Conservation (phyloP, 768 basidiomycete genomes). For the Phylloporus sp. region DNA sequence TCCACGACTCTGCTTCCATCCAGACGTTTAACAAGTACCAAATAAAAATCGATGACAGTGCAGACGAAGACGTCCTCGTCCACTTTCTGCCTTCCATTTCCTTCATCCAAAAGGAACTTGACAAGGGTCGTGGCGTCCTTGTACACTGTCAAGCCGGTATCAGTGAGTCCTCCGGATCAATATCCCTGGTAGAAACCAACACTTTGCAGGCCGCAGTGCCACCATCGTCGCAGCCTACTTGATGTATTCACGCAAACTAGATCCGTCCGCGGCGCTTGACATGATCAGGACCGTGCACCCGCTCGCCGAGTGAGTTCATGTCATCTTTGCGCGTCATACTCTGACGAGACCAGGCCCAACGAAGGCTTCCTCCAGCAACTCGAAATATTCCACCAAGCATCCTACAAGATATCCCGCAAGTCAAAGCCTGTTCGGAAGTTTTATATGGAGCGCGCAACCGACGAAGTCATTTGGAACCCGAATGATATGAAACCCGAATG, state of each 20-base stretch:
- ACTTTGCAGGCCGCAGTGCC: slow-evolving; percentile 63
- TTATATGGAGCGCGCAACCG: slow-evolving; percentile 72
- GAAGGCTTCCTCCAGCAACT: slow-evolving; percentile 77
- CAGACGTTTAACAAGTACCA: slow-evolving; percentile 77
- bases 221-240: slow-evolving; percentile 86
- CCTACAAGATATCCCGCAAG: slow-evolving; percentile 58
- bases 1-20: no score
- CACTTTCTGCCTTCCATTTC: no score
- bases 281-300: slow-evolving; percentile 65
- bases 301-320: slow-evolving; percentile 54
- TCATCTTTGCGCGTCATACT: not conserved
- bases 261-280: slow-evolving; percentile 58
- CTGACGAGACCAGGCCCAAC: slow-evolving; percentile 62
- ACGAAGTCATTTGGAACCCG: slow-evolving; percentile 78
- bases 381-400: slow-evolving; percentile 68
- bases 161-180: slow-evolving; percentile 46
- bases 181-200: slow-evolving; percentile 1
- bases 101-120: no score
- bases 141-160: slow-evolving; percentile 91
- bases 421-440: slow-evolving; percentile 75
- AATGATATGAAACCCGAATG: slow-evolving; percentile 59
- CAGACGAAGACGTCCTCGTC: slow-evolving; percentile 70
- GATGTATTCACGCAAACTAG: slow-evolving; percentile 64
- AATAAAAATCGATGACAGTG: slow-evolving; percentile 71
- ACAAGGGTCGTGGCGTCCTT: slow-evolving; percentile 72